Conservation (phyloP, 805 yeast species). For the Priceomyces melissophilus region DNA sequence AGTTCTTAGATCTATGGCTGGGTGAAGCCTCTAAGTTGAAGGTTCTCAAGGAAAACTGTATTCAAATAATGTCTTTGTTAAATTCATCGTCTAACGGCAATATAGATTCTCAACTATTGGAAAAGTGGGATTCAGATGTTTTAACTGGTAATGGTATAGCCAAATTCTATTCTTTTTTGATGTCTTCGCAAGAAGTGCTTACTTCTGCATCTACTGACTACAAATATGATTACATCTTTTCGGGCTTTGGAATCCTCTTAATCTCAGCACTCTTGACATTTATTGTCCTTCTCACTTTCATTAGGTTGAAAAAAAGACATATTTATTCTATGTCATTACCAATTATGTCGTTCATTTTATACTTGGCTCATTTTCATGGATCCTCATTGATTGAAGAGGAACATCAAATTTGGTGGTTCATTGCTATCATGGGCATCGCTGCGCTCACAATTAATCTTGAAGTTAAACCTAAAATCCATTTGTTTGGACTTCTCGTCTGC, state of each 20-base stretch:
- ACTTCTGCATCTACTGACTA: conserved; percentile 72
- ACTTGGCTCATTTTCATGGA: conserved; percentile 78
- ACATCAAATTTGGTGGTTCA: conserved; percentile 90
- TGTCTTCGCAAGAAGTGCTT: conserved; percentile 45
- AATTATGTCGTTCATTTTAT: conserved; percentile 39
- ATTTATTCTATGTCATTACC: conserved; percentile 7
- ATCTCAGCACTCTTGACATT: conserved; percentile 20
- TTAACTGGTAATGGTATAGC: conserved; percentile 8
- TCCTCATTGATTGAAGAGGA: conserved; percentile 83
- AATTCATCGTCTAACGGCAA: conserved; percentile 32
- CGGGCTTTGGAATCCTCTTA: conserved; percentile 26
- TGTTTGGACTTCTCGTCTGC: conserved; percentile 22
- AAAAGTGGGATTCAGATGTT: conserved; percentile 2
- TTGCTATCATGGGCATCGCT: conserved; percentile 16
- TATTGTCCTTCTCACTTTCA: too few relatives aligned
- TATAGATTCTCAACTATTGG: conserved; percentile 5
- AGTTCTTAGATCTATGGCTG: conserved; percentile 53
- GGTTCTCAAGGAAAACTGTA: conserved; percentile 52
- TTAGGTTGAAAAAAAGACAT: too few relatives aligned
- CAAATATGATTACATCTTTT: conserved; percentile 46
- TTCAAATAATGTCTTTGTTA: conserved; percentile 51
- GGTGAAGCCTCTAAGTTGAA: conserved; percentile 25
- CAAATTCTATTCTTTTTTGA: conserved; percentile 32
- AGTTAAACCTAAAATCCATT: conserved; percentile 2
- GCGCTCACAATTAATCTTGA: conserved; percentile 8